Base-by-base conservation (phyloP, 495 filamentous ascomycete species). In the Neurospora sublineolata region DNA sequence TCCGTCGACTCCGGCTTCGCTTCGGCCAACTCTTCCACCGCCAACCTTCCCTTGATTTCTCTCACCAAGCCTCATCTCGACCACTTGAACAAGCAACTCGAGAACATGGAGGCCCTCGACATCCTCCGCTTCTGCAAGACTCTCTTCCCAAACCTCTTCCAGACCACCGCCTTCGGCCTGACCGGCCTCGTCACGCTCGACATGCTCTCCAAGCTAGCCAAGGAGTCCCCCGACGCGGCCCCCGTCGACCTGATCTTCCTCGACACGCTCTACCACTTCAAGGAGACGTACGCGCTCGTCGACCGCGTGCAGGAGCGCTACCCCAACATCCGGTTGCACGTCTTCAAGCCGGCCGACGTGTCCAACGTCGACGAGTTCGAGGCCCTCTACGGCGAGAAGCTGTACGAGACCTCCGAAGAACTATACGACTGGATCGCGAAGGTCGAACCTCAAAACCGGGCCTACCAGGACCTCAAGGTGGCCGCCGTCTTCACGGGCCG, bases 391-490 rank as follows among this genome's bases (percentile, higher is more conserved):
- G 94, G 96, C 78, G 84, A 90, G 77, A 89, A 87, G 68, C 85
- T 99, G 16, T 99, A 94, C 91, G 91, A 97, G 77, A 87, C 84
- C 11, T 91, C 94, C 71, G 86, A 93, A 46, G 91, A 97, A 76
- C 86, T 93, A 46, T 99, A 99, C 83, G 95, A 99, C 87, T 99
- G 91, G 87, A 85, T 94, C 68, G 95, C 94, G 82, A 99, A 99
- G 83, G 95, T 98, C 23, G 95, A 99, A 84, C 96, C 95, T 16
- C 92, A 92, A 68, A 92, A 97, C 82, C 91, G 95, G 68, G 93
- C 95, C 14, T 99, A 97, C 81, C 82, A 88, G 6, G 92, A 97
- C 67, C 86, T 98, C 41, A 88, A 92, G 72, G 95, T 98, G 38
- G 91, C 93, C 71, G 94, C 95, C 67, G 92, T 98, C 71, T 84